These are phyloP conservation scores for Fusarium albosuccineum DNA, from an alignment of 2,329 filamentous ascomycete genomes.

Conservation along the genomic window DNA sequence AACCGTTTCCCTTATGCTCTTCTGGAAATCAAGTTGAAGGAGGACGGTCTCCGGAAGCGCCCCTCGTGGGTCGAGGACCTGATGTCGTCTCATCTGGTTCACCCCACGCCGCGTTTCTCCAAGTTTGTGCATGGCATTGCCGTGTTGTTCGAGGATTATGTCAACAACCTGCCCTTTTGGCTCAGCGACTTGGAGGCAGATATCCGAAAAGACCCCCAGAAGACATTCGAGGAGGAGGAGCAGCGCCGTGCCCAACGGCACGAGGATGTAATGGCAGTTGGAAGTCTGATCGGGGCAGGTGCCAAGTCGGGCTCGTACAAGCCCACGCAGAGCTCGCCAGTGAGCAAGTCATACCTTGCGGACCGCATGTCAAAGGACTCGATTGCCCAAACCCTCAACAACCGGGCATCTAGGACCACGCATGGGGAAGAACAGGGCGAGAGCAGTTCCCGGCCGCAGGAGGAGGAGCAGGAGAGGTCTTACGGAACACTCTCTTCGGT, in stretches of 20 bases:
- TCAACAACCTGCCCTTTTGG: conserved; percentile 98
- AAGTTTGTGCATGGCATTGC: conserved; percentile 97
- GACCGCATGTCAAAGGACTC: conserved; percentile 63
- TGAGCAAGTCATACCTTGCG: conserved; percentile 74
- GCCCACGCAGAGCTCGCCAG: conserved; percentile 73
- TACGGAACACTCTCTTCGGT: conserved; percentile 76
- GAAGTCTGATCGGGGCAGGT: conserved; percentile 83
- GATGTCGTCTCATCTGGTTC: conserved; percentile 92
- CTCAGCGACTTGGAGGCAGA: conserved; percentile 91
- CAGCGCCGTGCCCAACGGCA: conserved; percentile 83
- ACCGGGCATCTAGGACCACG: conserved; percentile 39
- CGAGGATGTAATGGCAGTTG: conserved; percentile 90
- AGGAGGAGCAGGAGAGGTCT: conserved; percentile 53
- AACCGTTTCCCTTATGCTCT: conserved; percentile 91
- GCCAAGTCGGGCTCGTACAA: conserved; percentile 67
- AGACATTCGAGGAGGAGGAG: conserved; percentile 92
- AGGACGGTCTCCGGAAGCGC: conserved; percentile 73
- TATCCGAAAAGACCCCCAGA: conserved; percentile 92
- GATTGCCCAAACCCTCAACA: conserved; percentile 46
- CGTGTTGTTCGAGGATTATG: conserved; percentile 92
- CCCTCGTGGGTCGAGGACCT: conserved; percentile 91
- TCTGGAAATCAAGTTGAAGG: conserved; percentile 90
- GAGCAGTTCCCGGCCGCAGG: conserved; percentile 51
- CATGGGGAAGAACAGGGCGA: conserved; percentile 54
- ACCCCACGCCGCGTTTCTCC: conserved; percentile 89